phyloP scores from a whole-genome alignment of 1,284 basidiomycete species.

The Melampsora larici-populina region DNA sequence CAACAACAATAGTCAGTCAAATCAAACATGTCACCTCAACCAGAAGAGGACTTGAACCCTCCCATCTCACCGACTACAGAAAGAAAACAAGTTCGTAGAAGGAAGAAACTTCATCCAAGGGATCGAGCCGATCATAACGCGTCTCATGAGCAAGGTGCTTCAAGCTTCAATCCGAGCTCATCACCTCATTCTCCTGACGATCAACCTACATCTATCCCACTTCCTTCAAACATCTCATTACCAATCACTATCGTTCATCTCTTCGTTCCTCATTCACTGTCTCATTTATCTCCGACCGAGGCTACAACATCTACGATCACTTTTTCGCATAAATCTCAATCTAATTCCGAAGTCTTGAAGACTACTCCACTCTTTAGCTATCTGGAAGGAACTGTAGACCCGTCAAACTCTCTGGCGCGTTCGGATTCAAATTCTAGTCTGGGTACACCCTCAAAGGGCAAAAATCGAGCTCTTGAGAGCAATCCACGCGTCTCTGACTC shows the following conservation, averaged over 20 bases:
- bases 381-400: constrained; percentile 43
- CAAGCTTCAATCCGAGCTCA: not conserved
- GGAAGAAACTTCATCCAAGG: not conserved
- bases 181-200: not conserved
- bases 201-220: constrained; percentile 43
- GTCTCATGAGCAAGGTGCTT: not conserved
- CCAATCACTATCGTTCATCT: constrained; percentile 47
- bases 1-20: too few relatives aligned
- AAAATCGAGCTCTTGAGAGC: constrained; percentile 10
- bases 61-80: not conserved
- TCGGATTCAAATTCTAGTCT: constrained; percentile 28
- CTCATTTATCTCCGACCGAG: not conserved
- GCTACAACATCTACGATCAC: not conserved
- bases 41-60: not conserved
- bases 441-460: constrained; percentile 34
- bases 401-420: constrained; percentile 16
- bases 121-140: not conserved
- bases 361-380: constrained; percentile 47
- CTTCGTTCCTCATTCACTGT: constrained; percentile 1
- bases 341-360: constrained; percentile 36
- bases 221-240: constrained; percentile 44
- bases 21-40: too few relatives aligned
- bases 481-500: constrained; percentile 32
- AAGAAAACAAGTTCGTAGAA: not conserved
- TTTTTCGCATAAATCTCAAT: not conserved